phyloP scores from a whole-genome alignment of 306 rosid species.

The Hylodesmum podocarpum region DNA sequence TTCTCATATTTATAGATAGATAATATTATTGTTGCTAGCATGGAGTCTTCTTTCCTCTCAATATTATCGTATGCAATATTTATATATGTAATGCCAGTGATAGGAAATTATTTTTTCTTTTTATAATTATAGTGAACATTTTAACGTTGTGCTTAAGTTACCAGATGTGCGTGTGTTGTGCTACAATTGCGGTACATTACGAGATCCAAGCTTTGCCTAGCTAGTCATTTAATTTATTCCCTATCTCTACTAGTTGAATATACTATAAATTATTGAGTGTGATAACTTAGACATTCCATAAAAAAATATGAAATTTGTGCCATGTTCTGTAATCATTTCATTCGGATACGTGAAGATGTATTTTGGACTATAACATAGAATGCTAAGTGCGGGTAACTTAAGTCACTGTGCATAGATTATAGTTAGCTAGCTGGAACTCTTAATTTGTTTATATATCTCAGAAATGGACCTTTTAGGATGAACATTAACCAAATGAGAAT shows the following conservation, averaged over 20 bases:
- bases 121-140: background rate
- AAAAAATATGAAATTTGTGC: constrained; percentile 21
- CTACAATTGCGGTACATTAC: constrained; percentile 24
- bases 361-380: constrained; percentile 16
- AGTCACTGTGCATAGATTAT: background rate
- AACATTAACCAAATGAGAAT: constrained; percentile 39
- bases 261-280: constrained; percentile 1
- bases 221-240: constrained; percentile 19
- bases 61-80: background rate
- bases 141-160: background rate
- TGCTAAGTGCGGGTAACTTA: constrained; percentile 20
- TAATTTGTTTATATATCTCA: constrained; percentile 16
- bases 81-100: background rate
- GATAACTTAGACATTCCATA: constrained; percentile 39
- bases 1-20: background rate
- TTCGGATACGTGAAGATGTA: constrained; percentile 40
- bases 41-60: background rate
- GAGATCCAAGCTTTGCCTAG: constrained; percentile 39
- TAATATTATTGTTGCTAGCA: background rate
- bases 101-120: background rate
- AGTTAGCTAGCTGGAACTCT: constrained; percentile 26
- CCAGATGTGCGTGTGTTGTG: constrained; percentile 12
- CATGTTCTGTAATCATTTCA: constrained; percentile 47
- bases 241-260: constrained; percentile 20
- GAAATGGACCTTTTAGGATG: constrained; percentile 35